Percentiles rank a stretch among this genome's conserved stretches.
phyloP scores from a whole-genome alignment of 2,329 filamentous ascomycete species.

The Tolypocladium cylindrosporum region DNA sequence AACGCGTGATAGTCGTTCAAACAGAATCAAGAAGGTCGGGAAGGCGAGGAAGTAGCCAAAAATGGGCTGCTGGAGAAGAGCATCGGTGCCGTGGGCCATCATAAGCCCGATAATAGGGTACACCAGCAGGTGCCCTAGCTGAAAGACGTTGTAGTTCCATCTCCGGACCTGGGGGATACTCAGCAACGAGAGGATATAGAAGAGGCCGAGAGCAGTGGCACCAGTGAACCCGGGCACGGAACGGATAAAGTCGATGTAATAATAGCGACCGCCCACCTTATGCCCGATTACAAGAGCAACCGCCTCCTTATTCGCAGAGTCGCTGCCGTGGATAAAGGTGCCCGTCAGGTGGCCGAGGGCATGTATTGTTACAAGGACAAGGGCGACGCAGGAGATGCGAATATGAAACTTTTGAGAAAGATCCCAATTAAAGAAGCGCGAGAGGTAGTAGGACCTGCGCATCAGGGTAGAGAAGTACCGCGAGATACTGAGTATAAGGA shows the following conservation, averaged over 20 bases:
- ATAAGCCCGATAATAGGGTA: conserved; percentile 46
- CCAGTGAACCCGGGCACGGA: conserved; percentile 41
- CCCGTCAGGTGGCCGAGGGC: conserved; percentile 44
- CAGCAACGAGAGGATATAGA: conserved; percentile 36
- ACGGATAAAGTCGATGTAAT: neutral
- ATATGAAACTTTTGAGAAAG: conserved; percentile 45
- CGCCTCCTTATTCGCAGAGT: conserved; percentile 28
- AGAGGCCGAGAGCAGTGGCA: conserved; percentile 34
- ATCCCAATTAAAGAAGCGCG: conserved; percentile 48
- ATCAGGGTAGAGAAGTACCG: conserved; percentile 43
- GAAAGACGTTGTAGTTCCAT: conserved; percentile 47
- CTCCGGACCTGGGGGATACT: conserved; percentile 40
- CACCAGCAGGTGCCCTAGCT: conserved; percentile 47
- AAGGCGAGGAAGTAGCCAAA: conserved; percentile 47
- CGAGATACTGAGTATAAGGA: conserved; percentile 48
- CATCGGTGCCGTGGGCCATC: conserved; percentile 42
- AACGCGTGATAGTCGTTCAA: conserved; percentile 36
- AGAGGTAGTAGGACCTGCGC: conserved; percentile 39
- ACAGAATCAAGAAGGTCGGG: conserved; percentile 38
- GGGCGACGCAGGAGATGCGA: conserved; percentile 38
- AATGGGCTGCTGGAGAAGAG: conserved; percentile 43
- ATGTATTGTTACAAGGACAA: conserved; percentile 41
- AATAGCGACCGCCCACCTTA: neutral
- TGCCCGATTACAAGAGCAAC: conserved; percentile 24
- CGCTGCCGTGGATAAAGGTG: conserved; percentile 40